Evolutionary conservation across 208 protist genomes (phyloP).

Genomic region (Wallacemonas collosoma): DNA sequence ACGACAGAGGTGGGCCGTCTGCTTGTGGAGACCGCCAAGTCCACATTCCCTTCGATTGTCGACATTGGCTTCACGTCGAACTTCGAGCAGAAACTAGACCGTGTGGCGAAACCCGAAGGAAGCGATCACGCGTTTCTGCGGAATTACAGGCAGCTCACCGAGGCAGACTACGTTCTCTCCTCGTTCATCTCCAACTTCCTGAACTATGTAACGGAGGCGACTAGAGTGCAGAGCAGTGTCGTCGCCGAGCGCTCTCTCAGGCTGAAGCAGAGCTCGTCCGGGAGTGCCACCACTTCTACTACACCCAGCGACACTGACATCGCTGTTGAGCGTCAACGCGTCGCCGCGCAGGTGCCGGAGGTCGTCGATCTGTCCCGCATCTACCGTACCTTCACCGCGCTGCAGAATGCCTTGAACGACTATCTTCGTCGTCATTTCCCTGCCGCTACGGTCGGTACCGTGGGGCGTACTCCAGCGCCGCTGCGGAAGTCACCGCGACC

Average conservation of each 20-base stretch:
- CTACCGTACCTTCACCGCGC: conserved; percentile 82
- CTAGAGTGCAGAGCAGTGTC: conserved; percentile 57
- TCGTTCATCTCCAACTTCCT: conserved; percentile 81
- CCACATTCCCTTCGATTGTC: conserved; percentile 89
- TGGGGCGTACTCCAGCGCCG: neutral
- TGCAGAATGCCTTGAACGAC: conserved; percentile 84
- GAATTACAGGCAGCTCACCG: conserved; percentile 38
- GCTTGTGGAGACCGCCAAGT: conserved; percentile 69
- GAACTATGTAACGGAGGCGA: conserved; percentile 90
- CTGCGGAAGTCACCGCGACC: neutral
- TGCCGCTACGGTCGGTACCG: conserved; percentile 14
- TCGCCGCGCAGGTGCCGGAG: conserved; percentile 56
- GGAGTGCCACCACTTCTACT: neutral
- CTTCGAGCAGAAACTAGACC: conserved; percentile 90
- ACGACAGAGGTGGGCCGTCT: conserved; percentile 77
- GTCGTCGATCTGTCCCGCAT: conserved; percentile 44
- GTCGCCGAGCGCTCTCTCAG: conserved; percentile 70
- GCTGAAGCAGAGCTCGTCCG: conserved; percentile 36
- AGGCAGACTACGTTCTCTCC: conserved; percentile 86
- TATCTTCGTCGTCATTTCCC: conserved; percentile 84
- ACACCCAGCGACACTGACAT: conserved; percentile 41
- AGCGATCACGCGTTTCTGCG: conserved; percentile 21
- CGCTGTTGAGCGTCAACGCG: conserved; percentile 40
- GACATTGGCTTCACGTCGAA: conserved; percentile 89
- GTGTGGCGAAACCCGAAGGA: conserved; percentile 74